Evolutionary conservation across 805 yeast species (phyloP), one percentile per base, ranked within the genome.

Genomic region (Yarrowia deformans): DNA sequence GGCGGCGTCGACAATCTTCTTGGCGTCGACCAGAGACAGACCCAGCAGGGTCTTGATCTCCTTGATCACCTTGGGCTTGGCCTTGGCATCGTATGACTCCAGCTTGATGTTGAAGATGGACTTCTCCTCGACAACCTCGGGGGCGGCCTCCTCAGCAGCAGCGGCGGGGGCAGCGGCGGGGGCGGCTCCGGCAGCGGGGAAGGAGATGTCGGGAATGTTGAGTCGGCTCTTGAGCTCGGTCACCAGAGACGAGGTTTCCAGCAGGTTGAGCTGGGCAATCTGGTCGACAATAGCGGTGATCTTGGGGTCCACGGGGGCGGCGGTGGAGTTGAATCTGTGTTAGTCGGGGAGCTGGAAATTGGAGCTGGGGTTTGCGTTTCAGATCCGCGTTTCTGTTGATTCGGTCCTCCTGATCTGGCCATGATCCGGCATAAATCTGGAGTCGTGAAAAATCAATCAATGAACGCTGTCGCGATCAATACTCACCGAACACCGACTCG

Each of bases 31-130:
- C 75, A 95, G 85, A 8, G 97, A 91, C 75, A 95, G 84, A 16
- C 97, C 97, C 76, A 95, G 85, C 77, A 94, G 83, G 71, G 90
- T 85, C 84, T 95, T 95, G 75, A 95, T 97, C 83, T 95, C 99
- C 84, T 95, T 95, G 79, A 95, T 95, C 80, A 95, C 87, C 89
- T 95, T 95, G 71, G 99, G 97, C 85, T 95, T 95, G 70, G 97
- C 81, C 83, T 93, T 93, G 70, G 98, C 87, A 76, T 95, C 99
- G 75, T 95, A 93, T 50, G 94, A 86, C 79, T 94, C 98, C 77
- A 94, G 87, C 83, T 94, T 95, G 79, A 94, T 82, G 77, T 91
- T 84, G 83, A 95, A 95, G 73, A 95, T 91, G 73, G 97, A 91
- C 85, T 94, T 90, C 82, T 93, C 98, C 81, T 93, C 96, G 71